Base-by-base conservation (phyloP, 176 grass and related monocot genomes). In the Zoysia pacifica region DNA sequence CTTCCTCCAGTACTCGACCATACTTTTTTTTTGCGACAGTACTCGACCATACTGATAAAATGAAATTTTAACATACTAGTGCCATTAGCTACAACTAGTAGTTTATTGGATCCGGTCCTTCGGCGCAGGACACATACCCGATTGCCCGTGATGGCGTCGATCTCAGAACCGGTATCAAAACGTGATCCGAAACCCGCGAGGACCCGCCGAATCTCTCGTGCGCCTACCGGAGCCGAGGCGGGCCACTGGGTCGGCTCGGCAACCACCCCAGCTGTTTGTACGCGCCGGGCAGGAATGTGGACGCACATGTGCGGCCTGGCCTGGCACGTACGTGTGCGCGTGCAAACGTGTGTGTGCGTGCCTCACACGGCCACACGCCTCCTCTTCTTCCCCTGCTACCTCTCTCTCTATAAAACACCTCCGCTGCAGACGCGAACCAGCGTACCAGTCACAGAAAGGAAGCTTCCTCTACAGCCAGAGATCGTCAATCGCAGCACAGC, bases 161-260 rank as follows among this genome's bases (percentile, higher is more conserved):
- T 28, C 28, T 28, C 28, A 28, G 28, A 28, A 28, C 28, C 28
- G 28, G 28, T 28, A 28, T 28, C 28, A 28, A 28, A 28, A 28
- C 28, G 28, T 28, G 28, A 28, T 28, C 28, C 28, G 28, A 28
- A 28, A 43, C 15, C 64, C 73, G 16, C 47, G 7, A 75, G n/a
- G 35, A 77, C 54, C 44, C 4, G 64, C 18, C 12, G 54, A 47
- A 54, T 83, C 61, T 72, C 19, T 0, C 0, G 16, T 56, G 42
- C 1, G 20, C 7, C 70, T 38, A 5, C 6, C 37, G 53, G 69
- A 40, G 76, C 18, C 53, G 45, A 7, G 69, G 2, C 5, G 44
- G 65, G 15, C 76, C 73, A 51, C 12, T 11, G 62, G 77, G 81
- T 79, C 76, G 77, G 63, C 60, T 82, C 82, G 74, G 83, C 91